These are phyloP conservation scores for Glycyrrhiza uralensis DNA, from an alignment of 306 rosid genomes.

Conservation along the genomic window DNA sequence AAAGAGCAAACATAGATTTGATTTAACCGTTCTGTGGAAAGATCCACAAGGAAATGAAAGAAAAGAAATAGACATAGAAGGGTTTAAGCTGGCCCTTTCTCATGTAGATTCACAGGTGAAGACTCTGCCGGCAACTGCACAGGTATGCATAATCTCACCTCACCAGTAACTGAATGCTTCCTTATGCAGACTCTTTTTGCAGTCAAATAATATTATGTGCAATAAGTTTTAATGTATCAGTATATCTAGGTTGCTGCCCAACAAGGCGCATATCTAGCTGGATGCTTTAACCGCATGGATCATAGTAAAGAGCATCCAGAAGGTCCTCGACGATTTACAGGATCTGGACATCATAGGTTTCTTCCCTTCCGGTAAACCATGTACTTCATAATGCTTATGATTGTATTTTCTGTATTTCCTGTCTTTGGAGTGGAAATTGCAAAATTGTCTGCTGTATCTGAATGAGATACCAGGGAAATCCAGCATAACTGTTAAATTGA, in stretches of 20 bases:
- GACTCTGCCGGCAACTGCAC: slow-evolving; percentile 96
- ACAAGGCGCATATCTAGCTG: slow-evolving; percentile 81
- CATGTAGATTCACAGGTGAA: slow-evolving; percentile 78
- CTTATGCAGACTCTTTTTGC: neutral
- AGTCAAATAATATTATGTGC: neutral
- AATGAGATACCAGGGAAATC: neutral
- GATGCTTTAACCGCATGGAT: slow-evolving; percentile 59
- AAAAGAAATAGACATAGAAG: slow-evolving; percentile 68
- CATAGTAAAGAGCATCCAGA: slow-evolving; percentile 54
- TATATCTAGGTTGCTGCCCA: slow-evolving; percentile 93
- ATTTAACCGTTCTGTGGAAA: slow-evolving; percentile 56
- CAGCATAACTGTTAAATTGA: neutral
- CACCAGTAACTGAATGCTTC: neutral
- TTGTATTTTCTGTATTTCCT: neutral
- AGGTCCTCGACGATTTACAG: slow-evolving; percentile 76
- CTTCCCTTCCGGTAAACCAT: slow-evolving; percentile 67
- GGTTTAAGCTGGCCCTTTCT: slow-evolving; percentile 64
- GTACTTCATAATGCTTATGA: neutral
- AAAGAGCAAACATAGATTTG: slow-evolving; percentile 49
- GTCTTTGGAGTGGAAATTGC: slow-evolving; percentile 3
- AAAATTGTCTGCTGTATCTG: neutral
- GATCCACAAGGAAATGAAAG: slow-evolving; percentile 60
- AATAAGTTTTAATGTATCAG: neutral
- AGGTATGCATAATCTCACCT: slow-evolving; percentile 54
- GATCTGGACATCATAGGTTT: slow-evolving; percentile 72